Conservation (phyloP, 2,329 filamentous ascomycete species). For the Claviceps cyperi region DNA sequence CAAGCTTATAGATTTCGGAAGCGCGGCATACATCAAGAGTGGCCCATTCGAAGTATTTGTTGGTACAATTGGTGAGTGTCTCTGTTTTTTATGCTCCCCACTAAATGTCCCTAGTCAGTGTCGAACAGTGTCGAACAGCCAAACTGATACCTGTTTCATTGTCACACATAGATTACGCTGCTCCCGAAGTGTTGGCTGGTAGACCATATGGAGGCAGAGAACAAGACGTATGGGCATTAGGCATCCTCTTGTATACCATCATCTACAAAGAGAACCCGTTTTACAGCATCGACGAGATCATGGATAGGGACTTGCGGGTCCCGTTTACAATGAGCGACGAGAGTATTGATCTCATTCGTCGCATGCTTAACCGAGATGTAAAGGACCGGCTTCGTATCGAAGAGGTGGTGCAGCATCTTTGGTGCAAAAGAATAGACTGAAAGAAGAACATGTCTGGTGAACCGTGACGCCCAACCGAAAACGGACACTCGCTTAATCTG, state of each 20-base stretch:
- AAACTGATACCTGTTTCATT: neutral
- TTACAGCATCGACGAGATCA: conserved; percentile 97
- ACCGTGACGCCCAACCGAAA: neutral
- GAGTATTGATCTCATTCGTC: conserved; percentile 78
- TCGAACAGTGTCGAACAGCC: neutral
- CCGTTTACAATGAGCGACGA: conserved; percentile 81
- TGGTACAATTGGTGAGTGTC: conserved; percentile 81
- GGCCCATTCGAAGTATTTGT: conserved; percentile 98
- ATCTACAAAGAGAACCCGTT: conserved; percentile 99
- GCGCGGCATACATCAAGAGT: conserved; percentile 94
- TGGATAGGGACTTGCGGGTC: conserved; percentile 87
- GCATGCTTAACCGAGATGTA: conserved; percentile 88
- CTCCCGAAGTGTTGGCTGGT: conserved; percentile 91
- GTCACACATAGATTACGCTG: conserved; percentile 66
- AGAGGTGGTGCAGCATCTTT: conserved; percentile 79
- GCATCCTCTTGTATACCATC: conserved; percentile 94
- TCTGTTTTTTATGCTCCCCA: neutral
- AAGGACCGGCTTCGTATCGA: conserved; percentile 71
- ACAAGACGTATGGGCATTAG: conserved; percentile 95
- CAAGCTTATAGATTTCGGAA: conserved; percentile 96
- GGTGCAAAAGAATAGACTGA: conserved; percentile 33
- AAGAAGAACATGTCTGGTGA: neutral
- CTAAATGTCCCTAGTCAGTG: neutral
- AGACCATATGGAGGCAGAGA: conserved; percentile 88
- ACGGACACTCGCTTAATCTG: neutral